A percentile compares a stretch with the other conserved stretches of the same genome.
These are phyloP conservation scores for Beauveria pseudobassiana DNA, from an alignment of 2,329 filamentous ascomycete genomes.

Conservation along the genomic window DNA sequence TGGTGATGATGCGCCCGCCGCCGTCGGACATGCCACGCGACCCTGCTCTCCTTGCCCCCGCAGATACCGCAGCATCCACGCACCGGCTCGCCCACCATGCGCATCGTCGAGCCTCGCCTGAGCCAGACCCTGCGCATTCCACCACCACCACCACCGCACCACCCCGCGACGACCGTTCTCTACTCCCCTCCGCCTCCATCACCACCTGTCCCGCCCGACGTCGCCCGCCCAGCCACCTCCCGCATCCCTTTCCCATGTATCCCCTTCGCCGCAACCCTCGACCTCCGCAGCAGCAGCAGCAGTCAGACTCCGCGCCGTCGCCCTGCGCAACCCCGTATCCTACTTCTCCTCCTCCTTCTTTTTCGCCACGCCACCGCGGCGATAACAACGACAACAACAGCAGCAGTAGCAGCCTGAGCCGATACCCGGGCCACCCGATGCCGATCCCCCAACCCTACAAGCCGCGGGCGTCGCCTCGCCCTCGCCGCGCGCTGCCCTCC, in stretches of 20 bases:
- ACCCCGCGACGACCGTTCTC: constrained; percentile 15
- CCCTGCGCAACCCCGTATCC: too few relatives aligned
- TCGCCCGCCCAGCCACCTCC: constrained; percentile 9
- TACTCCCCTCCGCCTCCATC: constrained; percentile 11
- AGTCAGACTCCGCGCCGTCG: too few relatives aligned
- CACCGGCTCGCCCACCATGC: constrained; percentile 27
- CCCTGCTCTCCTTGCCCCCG: neutral
- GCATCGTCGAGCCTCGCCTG: constrained; percentile 28
- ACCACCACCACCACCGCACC: constrained; percentile 10
- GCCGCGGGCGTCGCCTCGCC: neutral
- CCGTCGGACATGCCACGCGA: constrained; percentile 17
- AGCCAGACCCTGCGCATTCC: constrained; percentile 20
- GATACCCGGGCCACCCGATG: constrained; percentile 4
- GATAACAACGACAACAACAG: neutral
- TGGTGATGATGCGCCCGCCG: constrained; percentile 1
- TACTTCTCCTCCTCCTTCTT: too few relatives aligned
- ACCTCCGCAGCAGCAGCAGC: neutral
- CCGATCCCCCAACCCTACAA: constrained; percentile 7
- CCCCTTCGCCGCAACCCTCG: neutral
- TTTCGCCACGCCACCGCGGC: neutral
- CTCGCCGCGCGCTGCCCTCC: neutral
- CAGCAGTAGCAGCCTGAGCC: neutral
- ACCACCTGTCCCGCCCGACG: neutral
- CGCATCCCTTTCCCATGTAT: constrained; percentile 10
- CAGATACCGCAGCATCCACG: neutral